These are phyloP conservation scores for Acacia acuminata DNA, from an alignment of 306 rosid species.

Conservation along the genomic window DNA sequence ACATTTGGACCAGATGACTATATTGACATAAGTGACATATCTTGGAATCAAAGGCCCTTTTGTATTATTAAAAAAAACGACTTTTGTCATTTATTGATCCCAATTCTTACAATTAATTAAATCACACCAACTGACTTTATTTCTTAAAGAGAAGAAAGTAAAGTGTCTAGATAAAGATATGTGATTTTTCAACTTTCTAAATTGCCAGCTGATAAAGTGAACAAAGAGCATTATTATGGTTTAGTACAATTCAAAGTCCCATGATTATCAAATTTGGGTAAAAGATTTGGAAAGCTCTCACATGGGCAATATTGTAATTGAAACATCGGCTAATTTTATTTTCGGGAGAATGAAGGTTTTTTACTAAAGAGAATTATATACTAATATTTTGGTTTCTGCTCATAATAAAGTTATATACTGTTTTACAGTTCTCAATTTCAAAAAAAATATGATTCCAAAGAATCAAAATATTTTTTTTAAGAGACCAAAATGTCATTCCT, in stretches of 20 bases:
- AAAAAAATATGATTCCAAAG: too few species aligned
- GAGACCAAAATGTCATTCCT: too few species aligned
- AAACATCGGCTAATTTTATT: neutral
- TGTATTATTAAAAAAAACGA: too few species aligned
- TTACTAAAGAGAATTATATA: neutral
- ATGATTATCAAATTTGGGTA: conserved; percentile 37
- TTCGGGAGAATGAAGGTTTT: neutral
- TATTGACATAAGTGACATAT: neutral
- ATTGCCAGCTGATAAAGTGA: conserved; percentile 28
- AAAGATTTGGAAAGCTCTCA: conserved; percentile 10
- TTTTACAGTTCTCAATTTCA: too few species aligned
- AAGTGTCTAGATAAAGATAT: neutral
- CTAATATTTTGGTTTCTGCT: neutral
- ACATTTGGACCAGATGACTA: neutral
- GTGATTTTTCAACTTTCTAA: neutral
- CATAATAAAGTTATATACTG: too few species aligned
- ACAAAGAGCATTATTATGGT: conserved; percentile 26
- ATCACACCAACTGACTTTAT: neutral
- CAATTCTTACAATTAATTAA: neutral
- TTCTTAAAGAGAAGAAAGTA: neutral
- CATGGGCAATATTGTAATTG: neutral
- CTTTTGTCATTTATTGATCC: neutral
- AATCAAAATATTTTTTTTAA: too few species aligned
- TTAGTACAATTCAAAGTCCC: conserved; percentile 42
- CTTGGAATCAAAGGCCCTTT: neutral